Evolutionary conservation across 345 rosid species (phyloP), one percentile per base, ranked within the genome.

Genomic region (Pugionium cornutum): DNA sequence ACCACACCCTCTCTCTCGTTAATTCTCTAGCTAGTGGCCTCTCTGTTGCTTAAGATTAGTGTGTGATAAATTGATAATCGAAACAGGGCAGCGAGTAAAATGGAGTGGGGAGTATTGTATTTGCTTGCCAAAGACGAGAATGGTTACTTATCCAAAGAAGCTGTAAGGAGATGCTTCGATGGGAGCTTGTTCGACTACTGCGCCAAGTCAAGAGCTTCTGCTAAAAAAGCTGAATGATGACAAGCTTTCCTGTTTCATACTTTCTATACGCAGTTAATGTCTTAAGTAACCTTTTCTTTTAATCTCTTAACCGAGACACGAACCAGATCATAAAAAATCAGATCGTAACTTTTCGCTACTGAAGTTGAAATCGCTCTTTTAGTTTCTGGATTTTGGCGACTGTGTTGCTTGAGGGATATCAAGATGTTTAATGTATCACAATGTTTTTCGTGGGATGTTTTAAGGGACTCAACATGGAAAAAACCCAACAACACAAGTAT

Each of bases 181-280:
- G 95, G 95, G 36, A 83, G 83, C 68, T 78, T 87, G 73, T 85
- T 87, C 34, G 83, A 85, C 11, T 83, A 82, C 9, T 80, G 80
- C 50, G 85, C 90, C 7, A 82, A 75, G 63, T 36, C 73, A 33
- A 74, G 41, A 66, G 70, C 43, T 2, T 57, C 68, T 7, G 33
- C 76, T 28, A 64, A 44, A 18, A 76, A 79, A 55, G 55, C 56
- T 36, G 76, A 62, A 45, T 69, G 58, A 73, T 58, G 9, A 61
- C 30, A 58, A 4, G 4, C 45, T 7, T 53, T 31, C 53, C 8
- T 0, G 7, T 25, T 62, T 62, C 54, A 35, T 61, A 2, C 31
- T 34, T 29, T 34, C 4, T 60, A 4, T 8, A 18, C 18, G 60
- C 53, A n/a, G 60, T 53, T 32, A 7, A 33, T 42, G 11, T 53